Conservation (phyloP, 768 basidiomycete species). For the Mycena rebaudengoi region DNA sequence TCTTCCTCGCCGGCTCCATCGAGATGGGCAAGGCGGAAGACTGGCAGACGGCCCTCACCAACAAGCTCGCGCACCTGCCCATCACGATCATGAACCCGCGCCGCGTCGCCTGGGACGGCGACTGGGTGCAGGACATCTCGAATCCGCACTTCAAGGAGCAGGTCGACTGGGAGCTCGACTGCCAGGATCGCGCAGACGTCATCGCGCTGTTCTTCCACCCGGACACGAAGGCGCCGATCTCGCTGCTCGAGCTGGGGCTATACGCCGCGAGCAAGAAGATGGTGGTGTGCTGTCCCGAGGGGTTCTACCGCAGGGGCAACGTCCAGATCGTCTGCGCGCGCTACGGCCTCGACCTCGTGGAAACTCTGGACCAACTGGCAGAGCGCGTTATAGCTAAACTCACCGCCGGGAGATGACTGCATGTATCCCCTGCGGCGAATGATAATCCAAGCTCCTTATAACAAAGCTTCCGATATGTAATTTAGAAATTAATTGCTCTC, state of each 20-base stretch:
- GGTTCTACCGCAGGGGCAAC: conserved; percentile 16
- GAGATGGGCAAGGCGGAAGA: conserved; percentile 10
- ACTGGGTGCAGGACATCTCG: conserved; percentile 13
- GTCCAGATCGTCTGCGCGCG: conserved; percentile 14
- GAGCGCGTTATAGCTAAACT: background rate
- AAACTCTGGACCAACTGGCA: background rate
- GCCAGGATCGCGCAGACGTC: conserved; percentile 13
- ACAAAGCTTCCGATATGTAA: too few species aligned
- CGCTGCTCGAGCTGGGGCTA: conserved; percentile 16
- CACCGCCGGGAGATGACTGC: too few species aligned
- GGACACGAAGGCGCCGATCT: conserved; percentile 14
- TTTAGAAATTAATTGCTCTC: too few species aligned
- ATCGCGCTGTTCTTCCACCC: conserved; percentile 17
- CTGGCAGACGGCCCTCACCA: conserved; percentile 12
- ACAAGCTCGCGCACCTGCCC: conserved; percentile 4
- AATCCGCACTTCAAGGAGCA: conserved; percentile 7
- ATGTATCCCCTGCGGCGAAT: too few species aligned
- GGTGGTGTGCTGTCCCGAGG: conserved; percentile 15
- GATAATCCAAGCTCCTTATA: too few species aligned
- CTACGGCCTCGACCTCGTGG: background rate
- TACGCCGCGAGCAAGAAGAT: conserved; percentile 12
- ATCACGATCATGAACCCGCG: conserved; percentile 18
- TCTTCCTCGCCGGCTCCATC: conserved; percentile 20
- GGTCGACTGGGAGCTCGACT: conserved; percentile 17
- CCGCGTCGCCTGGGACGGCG: conserved; percentile 8